These are phyloP conservation scores for Cylindrotheca closterium DNA, from an alignment of 108 stramenopile species.

Conservation along the genomic window DNA sequence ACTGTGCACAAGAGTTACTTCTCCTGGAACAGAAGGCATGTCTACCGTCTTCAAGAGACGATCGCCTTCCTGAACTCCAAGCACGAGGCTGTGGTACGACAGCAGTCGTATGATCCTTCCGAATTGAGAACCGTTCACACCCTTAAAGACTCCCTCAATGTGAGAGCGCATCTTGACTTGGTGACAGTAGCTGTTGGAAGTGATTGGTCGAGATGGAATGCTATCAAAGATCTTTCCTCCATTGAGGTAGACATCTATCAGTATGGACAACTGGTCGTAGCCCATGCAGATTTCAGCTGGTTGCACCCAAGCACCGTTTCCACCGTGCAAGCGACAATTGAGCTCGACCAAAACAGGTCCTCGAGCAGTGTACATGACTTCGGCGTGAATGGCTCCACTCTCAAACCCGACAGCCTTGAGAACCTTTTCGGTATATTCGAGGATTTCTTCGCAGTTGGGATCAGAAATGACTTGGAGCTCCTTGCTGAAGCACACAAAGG, in stretches of 20 bases:
- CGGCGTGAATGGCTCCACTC: too few species aligned
- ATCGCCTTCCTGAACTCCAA: conserved; percentile 1
- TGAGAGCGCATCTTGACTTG: too few species aligned
- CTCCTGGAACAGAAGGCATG: conserved; percentile 15
- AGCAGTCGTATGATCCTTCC: background rate
- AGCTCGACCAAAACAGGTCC: conserved; percentile 1
- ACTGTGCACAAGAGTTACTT: conserved; percentile 5
- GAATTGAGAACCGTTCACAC: conserved; percentile 1
- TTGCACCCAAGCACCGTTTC: conserved; percentile 8
- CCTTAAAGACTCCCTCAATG: background rate
- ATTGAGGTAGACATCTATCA: conserved; percentile 11
- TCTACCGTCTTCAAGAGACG: too few species aligned
- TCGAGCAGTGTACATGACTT: too few species aligned
- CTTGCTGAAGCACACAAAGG: too few species aligned
- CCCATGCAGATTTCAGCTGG: conserved; percentile 6
- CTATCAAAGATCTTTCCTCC: background rate
- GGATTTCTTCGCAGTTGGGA: conserved; percentile 23
- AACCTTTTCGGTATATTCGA: too few species aligned
- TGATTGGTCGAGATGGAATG: conserved; percentile 1
- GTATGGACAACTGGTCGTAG: background rate
- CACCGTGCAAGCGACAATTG: conserved; percentile 18
- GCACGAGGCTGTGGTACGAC: conserved; percentile 3
- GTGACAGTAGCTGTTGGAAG: background rate
- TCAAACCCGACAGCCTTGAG: background rate
- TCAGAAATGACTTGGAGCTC: too few species aligned